Conservation (phyloP, 2,329 filamentous ascomycete species). For the Neoscytalidium dimidiatum region DNA sequence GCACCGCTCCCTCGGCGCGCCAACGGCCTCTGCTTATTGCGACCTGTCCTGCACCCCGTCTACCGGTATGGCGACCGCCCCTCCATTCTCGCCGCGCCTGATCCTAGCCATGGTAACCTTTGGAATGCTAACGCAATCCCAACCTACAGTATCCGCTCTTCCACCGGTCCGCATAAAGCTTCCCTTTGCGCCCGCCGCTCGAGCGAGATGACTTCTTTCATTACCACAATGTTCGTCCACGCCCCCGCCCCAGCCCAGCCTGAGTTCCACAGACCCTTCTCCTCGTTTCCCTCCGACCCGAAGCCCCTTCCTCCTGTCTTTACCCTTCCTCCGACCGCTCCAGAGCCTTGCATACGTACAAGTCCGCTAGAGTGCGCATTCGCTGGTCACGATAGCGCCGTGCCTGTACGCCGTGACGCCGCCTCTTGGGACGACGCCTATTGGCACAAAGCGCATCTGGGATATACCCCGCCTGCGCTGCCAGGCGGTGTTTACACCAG, state of each 20-base stretch:
- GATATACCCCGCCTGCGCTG: conserved; percentile 23
- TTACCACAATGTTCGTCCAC: conserved; percentile 74
- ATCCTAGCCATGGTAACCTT: conserved; percentile 15
- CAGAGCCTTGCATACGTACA: conserved; percentile 5
- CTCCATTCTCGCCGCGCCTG: conserved; percentile 15
- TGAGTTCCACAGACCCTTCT: conserved; percentile 35
- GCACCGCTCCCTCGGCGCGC: background rate
- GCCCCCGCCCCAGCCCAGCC: conserved; percentile 33
- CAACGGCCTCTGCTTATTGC: background rate
- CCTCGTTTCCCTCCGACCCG: conserved; percentile 33
- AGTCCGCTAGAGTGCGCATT: conserved; percentile 11
- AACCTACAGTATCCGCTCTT: background rate
- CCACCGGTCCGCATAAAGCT: conserved; percentile 10
- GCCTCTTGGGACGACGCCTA: conserved; percentile 17
- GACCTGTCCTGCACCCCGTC: background rate
- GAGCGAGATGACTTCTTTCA: conserved; percentile 70
- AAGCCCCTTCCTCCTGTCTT: conserved; percentile 46
- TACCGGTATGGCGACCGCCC: conserved; percentile 6
- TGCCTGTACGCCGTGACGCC: conserved; percentile 20
- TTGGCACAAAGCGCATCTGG: conserved; percentile 12
- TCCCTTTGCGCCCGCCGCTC: conserved; percentile 3
- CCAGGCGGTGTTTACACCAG: conserved; percentile 33
- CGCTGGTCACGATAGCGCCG: conserved; percentile 18
- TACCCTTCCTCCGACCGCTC: conserved; percentile 41
- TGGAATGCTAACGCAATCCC: conserved; percentile 19